A percentile compares a stretch with the other conserved stretches of the same genome.
phyloP scores from a whole-genome alignment of 148 eudicot genomes.

The Cornus controversa region DNA sequence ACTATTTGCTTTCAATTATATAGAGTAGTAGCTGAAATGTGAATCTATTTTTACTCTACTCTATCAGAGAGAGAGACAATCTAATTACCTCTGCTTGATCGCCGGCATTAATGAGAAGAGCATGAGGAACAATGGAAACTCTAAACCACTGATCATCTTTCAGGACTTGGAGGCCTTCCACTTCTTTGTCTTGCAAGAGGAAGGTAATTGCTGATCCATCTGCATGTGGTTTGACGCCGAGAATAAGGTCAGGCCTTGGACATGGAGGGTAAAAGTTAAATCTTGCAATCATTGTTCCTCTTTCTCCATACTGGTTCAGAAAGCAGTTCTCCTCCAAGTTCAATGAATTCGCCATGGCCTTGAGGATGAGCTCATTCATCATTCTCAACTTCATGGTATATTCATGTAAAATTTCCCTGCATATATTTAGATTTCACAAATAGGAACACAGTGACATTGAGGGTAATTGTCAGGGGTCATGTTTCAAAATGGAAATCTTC shows the following conservation, averaged over 20 bases:
- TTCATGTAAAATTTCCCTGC: conserved; percentile 27
- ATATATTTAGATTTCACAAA: neutral
- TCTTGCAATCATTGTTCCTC: conserved; percentile 24
- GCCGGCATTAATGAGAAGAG: conserved; percentile 48
- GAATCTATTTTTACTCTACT: no score
- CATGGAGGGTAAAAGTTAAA: conserved; percentile 53
- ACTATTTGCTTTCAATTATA: no score
- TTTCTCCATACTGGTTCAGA: conserved; percentile 27
- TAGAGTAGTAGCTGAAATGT: no score
- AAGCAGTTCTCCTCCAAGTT: conserved; percentile 36
- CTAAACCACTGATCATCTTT: conserved; percentile 51
- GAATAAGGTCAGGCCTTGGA: conserved; percentile 38
- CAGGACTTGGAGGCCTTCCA: conserved; percentile 51
- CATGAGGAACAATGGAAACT: conserved; percentile 46
- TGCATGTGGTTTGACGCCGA: conserved; percentile 54
- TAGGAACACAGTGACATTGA: no score
- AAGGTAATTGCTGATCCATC: conserved; percentile 49
- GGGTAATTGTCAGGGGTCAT: no score
- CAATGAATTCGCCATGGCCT: conserved; percentile 41
- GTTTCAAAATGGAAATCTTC: no score
- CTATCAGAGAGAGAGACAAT: no score
- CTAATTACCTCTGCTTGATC: conserved; percentile 51
- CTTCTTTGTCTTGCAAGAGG: conserved; percentile 42
- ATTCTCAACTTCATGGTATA: conserved; percentile 15
- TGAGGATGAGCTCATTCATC: conserved; percentile 27